Evolutionary conservation across 176 grass and related monocot species (phyloP).

Genomic region (Carex scoparia): DNA sequence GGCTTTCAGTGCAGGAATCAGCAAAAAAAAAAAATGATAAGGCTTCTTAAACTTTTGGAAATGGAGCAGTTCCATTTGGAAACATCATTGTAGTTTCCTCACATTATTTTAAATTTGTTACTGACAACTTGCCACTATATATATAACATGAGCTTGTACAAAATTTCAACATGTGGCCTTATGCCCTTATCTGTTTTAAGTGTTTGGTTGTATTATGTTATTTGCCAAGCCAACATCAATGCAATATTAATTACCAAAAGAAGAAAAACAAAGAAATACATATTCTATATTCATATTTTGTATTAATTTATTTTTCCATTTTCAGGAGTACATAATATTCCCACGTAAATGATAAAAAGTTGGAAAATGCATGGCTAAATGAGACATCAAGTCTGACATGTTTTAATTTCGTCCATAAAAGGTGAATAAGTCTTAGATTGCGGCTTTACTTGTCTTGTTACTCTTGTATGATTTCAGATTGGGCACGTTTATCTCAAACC

Average conservation of each 20-base stretch:
- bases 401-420: slow-evolving; percentile 10
- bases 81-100: slow-evolving; percentile 16
- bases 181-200: neutral
- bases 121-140: neutral
- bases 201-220: neutral
- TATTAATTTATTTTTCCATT: neutral
- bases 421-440: slow-evolving; percentile 16
- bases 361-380: neutral
- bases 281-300: neutral
- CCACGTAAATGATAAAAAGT: neutral
- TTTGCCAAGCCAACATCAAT: neutral
- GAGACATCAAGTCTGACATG: slow-evolving; percentile 6
- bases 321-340: neutral
- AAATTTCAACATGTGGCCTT: neutral
- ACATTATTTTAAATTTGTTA: neutral
- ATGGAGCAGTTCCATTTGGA: neutral
- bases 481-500: neutral
- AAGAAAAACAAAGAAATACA: neutral
- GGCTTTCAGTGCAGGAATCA: slow-evolving; percentile 6
- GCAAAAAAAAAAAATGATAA: neutral
- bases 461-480: neutral
- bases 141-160: neutral
- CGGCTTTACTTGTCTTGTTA: slow-evolving; percentile 23
- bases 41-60: neutral
- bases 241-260: neutral